Conservation (phyloP, 2,329 filamentous ascomycete species). For the Arthrobotrys sinensis region DNA sequence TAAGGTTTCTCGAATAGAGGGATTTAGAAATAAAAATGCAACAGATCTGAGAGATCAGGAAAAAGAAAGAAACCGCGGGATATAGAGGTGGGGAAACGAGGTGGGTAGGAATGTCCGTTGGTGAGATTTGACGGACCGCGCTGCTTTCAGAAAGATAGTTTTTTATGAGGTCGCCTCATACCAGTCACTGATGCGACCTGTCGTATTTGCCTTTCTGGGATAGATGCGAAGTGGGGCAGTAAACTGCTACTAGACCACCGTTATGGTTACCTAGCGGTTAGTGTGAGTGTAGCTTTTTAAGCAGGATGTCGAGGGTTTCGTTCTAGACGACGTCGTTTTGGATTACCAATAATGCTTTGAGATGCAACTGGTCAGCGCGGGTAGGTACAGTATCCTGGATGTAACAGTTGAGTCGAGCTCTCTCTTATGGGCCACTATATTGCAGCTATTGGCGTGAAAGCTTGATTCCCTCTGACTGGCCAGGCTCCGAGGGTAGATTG, state of each 20-base stretch:
- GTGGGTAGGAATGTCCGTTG: constrained; percentile 21
- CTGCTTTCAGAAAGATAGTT: constrained; percentile 19
- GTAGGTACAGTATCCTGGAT: constrained; percentile 6
- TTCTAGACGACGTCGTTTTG: constrained; percentile 19
- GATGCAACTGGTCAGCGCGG: constrained; percentile 19
- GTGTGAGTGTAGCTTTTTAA: constrained; percentile 21
- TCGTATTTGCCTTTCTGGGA: constrained; percentile 42
- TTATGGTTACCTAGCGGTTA: constrained; percentile 20
- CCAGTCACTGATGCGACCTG: constrained; percentile 13
- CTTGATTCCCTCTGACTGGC: constrained; percentile 25
- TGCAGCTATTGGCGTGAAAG: constrained; percentile 24
- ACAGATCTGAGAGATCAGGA: constrained; percentile 32
- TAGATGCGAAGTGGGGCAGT: constrained; percentile 35
- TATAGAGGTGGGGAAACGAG: constrained; percentile 47
- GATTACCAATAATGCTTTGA: constrained; percentile 43
- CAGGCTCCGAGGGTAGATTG: constrained; percentile 27
- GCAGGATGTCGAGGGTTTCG: constrained; percentile 38
- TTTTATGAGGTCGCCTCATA: background rate
- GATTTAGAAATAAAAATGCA: constrained; percentile 36
- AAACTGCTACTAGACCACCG: background rate
- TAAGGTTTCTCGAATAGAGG: constrained; percentile 41
- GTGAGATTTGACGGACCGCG: constrained; percentile 1
- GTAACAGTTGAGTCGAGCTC: constrained; percentile 30
- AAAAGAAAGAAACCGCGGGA: constrained; percentile 49
- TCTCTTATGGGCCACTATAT: constrained; percentile 29